These are phyloP conservation scores for Neonectria faginata DNA, from an alignment of 2,329 filamentous ascomycete genomes.

Conservation along the genomic window DNA sequence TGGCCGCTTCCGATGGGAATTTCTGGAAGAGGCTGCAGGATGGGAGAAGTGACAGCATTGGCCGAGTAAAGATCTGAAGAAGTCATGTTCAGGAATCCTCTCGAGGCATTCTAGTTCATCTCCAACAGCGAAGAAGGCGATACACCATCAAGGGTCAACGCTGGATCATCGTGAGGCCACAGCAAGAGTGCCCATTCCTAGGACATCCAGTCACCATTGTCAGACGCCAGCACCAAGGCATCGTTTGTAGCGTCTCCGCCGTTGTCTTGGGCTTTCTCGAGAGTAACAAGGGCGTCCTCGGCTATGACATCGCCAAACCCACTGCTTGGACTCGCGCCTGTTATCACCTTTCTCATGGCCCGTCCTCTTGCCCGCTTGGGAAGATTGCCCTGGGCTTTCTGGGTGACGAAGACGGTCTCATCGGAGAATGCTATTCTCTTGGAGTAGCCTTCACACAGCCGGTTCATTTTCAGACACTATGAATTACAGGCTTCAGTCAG, in stretches of 20 bases:
- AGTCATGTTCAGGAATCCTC: not conserved
- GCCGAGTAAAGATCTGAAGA: not conserved
- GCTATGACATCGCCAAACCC: not conserved
- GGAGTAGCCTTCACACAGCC: conserved; percentile 22
- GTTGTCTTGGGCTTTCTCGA: not conserved
- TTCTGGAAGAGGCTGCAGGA: not conserved
- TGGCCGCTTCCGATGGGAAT: not conserved
- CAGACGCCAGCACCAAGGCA: not conserved
- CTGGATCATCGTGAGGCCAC: not conserved
- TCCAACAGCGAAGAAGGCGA: not conserved
- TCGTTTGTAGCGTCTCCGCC: too few species aligned
- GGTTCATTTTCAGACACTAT: conserved; percentile 12
- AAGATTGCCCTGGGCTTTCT: conserved; percentile 7
- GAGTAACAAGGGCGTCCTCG: not conserved
- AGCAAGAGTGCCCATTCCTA: not conserved
- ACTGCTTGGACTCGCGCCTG: not conserved
- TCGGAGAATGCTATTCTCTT: conserved; percentile 10
- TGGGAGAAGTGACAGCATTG: not conserved
- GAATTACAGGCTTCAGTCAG: not conserved
- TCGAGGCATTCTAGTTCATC: not conserved
- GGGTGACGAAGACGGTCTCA: not conserved
- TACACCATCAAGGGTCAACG: not conserved
- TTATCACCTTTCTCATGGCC: not conserved
- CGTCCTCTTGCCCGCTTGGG: not conserved
- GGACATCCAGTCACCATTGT: not conserved